Evolutionary conservation across 139 green algal species (phyloP).

Genomic region (Volvox africanus): DNA sequence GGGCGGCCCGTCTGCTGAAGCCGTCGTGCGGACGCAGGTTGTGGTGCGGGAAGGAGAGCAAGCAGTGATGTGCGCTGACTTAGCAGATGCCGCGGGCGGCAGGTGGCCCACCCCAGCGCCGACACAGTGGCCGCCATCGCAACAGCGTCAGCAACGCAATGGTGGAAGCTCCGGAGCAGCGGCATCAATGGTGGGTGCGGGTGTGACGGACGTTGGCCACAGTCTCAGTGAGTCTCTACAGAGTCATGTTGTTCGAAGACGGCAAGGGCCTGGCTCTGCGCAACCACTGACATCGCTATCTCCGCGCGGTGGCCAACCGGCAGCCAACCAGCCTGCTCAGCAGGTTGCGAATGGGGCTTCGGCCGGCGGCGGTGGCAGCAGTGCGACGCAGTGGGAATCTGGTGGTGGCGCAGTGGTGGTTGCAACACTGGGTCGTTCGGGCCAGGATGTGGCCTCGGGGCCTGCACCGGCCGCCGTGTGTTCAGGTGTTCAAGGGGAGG

Average conservation of each 20-base stretch:
- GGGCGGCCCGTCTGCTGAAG: too few species aligned
- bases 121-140: background rate
- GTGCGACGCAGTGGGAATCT: background rate
- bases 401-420: background rate
- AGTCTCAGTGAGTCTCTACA: background rate
- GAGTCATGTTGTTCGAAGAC: background rate
- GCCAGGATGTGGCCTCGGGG: background rate
- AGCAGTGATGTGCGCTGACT: background rate
- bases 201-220: background rate
- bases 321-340: too few species aligned
- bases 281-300: too few species aligned
- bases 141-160: background rate
- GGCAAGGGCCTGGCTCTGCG: background rate
- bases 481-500: too few species aligned
- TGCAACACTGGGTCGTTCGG: background rate
- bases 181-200: background rate
- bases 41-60: background rate
- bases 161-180: background rate
- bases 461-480: too few species aligned
- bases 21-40: too few species aligned
- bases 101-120: background rate
- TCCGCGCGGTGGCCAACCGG: too few species aligned
- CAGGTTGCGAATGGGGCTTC: too few species aligned
- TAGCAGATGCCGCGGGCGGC: background rate
- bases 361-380: background rate